phyloP scores from a whole-genome alignment of 352 stramenopile species.

The Phytophthora syringae region DNA sequence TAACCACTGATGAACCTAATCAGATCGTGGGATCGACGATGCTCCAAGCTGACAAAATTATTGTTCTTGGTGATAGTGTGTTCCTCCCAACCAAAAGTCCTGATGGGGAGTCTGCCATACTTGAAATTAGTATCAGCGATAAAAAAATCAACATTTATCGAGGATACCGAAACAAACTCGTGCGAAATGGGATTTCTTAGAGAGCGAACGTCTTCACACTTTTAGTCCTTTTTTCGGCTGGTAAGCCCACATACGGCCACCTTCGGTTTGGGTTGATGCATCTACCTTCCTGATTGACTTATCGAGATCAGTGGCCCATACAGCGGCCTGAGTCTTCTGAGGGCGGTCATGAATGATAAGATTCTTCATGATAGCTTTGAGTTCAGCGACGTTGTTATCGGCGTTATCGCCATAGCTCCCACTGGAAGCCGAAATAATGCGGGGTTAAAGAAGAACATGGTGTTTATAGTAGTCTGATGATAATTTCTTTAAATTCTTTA shows the following conservation, averaged over 20 bases:
- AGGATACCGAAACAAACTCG: conserved; percentile 3
- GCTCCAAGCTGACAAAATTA: conserved; percentile 6
- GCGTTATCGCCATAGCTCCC: conserved; percentile 1
- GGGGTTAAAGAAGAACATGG: conserved; percentile 4
- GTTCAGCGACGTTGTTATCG: neutral
- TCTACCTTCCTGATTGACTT: neutral
- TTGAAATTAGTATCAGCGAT: conserved; percentile 5
- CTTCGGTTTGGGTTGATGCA: neutral
- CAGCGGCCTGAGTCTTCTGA: neutral
- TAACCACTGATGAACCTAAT: neutral
- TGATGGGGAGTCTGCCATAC: conserved; percentile 13
- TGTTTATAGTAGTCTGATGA: neutral
- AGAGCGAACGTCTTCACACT: conserved; percentile 1
- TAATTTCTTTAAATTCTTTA: conserved; percentile 4
- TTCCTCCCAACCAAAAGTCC: conserved; percentile 9
- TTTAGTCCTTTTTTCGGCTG: neutral
- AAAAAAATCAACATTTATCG: conserved; percentile 8
- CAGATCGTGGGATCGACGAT: conserved; percentile 10
- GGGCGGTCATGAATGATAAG: neutral
- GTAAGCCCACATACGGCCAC: conserved; percentile 1
- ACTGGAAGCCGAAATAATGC: neutral
- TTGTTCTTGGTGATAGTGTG: conserved; percentile 8
- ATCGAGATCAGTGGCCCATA: neutral
- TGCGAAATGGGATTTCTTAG: neutral
- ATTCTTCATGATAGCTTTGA: neutral